Conservation (phyloP, 768 basidiomycete species). For the Lactarius trivialis region DNA sequence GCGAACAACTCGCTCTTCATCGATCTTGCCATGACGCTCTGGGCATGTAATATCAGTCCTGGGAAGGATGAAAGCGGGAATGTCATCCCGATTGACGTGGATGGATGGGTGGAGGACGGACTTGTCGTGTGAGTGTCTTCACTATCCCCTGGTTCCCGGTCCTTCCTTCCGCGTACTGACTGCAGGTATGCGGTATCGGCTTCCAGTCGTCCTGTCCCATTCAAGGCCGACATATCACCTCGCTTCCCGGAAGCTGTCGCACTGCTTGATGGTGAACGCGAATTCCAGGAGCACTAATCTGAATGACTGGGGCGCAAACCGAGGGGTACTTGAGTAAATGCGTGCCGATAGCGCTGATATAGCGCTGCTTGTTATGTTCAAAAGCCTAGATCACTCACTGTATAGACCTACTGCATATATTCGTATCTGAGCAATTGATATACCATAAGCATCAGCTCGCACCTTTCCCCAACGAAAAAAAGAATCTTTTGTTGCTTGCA, state of each 20-base stretch:
- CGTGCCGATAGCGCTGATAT: not conserved
- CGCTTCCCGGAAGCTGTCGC: not conserved
- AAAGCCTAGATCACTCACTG: not conserved
- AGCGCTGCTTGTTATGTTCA: no score
- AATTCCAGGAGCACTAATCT: slow-evolving; percentile 23
- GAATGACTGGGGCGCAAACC: not conserved
- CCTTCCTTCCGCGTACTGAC: not conserved
- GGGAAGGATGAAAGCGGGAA: not conserved
- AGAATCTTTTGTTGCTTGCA: no score
- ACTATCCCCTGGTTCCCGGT: no score
- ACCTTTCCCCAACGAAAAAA: no score
- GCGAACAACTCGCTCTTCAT: slow-evolving; percentile 31
- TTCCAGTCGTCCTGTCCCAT: not conserved
- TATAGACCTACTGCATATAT: no score
- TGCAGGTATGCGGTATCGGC: not conserved
- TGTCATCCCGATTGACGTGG: not conserved
- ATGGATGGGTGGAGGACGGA: not conserved
- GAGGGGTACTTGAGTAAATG: not conserved
- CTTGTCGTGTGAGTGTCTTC: not conserved
- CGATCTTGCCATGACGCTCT: slow-evolving; percentile 28
- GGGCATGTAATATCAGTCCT: slow-evolving; percentile 22
- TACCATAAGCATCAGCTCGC: no score
- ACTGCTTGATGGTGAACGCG: not conserved
- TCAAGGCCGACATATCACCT: not conserved
- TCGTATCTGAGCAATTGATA: no score